Percentiles rank a stretch among this genome's conserved stretches.
Conservation (phyloP, 2,329 filamentous ascomycete species). For the Paecilomyces niveus region DNA sequence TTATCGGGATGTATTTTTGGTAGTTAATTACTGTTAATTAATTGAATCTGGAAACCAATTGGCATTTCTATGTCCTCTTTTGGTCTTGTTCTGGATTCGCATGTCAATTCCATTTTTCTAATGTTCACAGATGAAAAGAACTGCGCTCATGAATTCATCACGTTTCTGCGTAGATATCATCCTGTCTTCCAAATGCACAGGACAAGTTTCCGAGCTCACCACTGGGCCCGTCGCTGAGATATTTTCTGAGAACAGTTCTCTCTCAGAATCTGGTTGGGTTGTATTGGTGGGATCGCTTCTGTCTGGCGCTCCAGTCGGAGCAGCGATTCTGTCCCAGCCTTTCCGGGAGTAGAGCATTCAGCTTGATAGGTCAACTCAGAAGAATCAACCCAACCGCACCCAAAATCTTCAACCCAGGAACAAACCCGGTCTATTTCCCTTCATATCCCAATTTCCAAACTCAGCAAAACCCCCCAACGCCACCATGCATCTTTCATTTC, state of each 20-base stretch:
- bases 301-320: no score
- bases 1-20: background rate
- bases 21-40: background rate
- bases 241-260: background rate
- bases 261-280: background rate
- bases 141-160: background rate
- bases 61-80: background rate
- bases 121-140: background rate
- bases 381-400: background rate
- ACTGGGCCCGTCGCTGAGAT: background rate
- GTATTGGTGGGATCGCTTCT: no score
- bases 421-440: no score
- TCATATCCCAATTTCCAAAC: no score
- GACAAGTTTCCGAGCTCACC: background rate
- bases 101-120: background rate
- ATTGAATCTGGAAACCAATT: background rate
- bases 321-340: no score
- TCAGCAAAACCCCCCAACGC: no score
- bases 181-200: background rate
- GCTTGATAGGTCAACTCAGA: background rate
- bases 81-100: background rate
- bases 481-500: no score
- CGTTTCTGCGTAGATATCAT: background rate
- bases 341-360: no score
- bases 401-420: no score